Evolutionary conservation across 2,329 filamentous ascomycete species (phyloP).

Genomic region (Lachnellula hyalina): DNA sequence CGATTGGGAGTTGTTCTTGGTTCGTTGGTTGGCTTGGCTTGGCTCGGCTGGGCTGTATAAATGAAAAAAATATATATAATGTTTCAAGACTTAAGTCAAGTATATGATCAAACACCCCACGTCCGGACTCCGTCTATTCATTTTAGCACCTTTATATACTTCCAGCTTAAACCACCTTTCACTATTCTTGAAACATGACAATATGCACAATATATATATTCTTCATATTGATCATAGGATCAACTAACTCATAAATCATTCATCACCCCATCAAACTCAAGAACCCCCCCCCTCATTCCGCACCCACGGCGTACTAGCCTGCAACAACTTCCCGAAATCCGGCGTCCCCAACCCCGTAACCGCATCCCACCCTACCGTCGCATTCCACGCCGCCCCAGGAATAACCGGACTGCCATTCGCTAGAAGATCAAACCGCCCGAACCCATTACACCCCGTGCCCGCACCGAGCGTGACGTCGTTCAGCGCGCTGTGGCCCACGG

Average conservation of each 20-base stretch:
- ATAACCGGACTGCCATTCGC: conserved; percentile 22
- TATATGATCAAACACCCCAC: no score
- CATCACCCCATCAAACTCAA: background rate
- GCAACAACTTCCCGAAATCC: conserved; percentile 22
- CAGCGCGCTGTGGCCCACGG: conserved; percentile 39
- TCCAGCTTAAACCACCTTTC: no score
- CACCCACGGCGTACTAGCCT: conserved; percentile 14
- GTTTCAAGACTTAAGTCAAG: no score
- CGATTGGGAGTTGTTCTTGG: no score
- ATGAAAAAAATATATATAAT: no score
- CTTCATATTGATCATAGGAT: no score
- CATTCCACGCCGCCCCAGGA: conserved; percentile 35
- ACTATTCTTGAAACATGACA: no score
- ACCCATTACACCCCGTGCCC: conserved; percentile 31
- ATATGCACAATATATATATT: no score
- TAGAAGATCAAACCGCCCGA: conserved; percentile 7
- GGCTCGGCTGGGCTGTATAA: no score
- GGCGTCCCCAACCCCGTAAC: conserved; percentile 41
- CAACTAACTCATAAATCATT: background rate
- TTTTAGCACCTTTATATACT: no score
- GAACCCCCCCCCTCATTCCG: conserved; percentile 10
- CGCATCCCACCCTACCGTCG: conserved; percentile 39
- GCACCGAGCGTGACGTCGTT: conserved; percentile 39
- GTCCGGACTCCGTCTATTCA: no score
- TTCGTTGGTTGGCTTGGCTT: no score